These are phyloP conservation scores for Dothideomycetes sp. DNA, from an alignment of 2,329 filamentous ascomycete species.

Conservation along the genomic window DNA sequence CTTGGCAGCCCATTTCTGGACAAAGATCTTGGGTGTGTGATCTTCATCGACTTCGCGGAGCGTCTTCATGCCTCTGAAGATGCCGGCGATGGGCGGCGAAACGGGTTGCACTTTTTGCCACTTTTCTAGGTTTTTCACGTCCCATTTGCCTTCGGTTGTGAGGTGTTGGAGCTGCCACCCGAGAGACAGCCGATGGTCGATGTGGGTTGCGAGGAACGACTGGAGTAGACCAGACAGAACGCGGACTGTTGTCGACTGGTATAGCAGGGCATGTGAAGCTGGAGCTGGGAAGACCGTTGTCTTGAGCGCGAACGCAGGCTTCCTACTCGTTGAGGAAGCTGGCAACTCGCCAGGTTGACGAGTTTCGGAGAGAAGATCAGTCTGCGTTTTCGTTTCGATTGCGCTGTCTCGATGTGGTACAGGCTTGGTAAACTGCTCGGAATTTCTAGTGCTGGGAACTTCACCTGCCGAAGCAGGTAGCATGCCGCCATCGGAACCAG, in stretches of 20 bases:
- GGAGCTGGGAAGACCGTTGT: conserved; percentile 62
- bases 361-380: conserved; percentile 1
- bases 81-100: conserved; percentile 57
- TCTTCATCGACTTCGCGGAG: conserved; percentile 76
- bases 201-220: conserved; percentile 63
- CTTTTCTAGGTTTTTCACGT: conserved; percentile 90
- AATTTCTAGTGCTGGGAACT: conserved; percentile 2
- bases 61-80: conserved; percentile 89
- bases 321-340: conserved; percentile 27
- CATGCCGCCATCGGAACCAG: background rate
- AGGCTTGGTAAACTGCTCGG: background rate
- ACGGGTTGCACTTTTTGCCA: conserved; percentile 75
- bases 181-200: conserved; percentile 68
- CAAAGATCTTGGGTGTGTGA: conserved; percentile 67
- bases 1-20: conserved; percentile 51
- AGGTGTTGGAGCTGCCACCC: conserved; percentile 89
- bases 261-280: conserved; percentile 74
- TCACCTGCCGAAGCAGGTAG: conserved; percentile 26
- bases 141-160: conserved; percentile 88
- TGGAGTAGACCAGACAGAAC: conserved; percentile 72
- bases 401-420: background rate
- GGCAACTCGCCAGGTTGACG: conserved; percentile 15
- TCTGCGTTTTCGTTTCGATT: background rate
- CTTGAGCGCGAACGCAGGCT: conserved; percentile 42
- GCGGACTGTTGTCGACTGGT: conserved; percentile 63